phyloP scores from a whole-genome alignment of 768 basidiomycete genomes.

The Suillus decipiens region DNA sequence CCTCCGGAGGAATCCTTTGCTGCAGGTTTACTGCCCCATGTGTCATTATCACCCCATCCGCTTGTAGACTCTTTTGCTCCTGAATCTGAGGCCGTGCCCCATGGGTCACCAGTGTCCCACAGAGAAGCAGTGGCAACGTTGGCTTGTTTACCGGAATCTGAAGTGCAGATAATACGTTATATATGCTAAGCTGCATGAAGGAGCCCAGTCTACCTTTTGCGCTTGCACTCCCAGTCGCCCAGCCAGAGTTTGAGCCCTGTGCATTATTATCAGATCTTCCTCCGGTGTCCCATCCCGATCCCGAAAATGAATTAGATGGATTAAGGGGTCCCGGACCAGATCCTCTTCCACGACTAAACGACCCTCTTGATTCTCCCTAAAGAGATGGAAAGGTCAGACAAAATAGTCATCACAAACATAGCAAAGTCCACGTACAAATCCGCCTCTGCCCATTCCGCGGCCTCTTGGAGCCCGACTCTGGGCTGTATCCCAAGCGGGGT shows the following conservation, averaged over 20 bases:
- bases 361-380: constrained; percentile 16
- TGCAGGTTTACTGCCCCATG: not conserved
- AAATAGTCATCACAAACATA: not conserved
- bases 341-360: constrained; percentile 13
- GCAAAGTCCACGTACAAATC: constrained; percentile 16
- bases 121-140: too few species aligned
- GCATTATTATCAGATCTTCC: not conserved
- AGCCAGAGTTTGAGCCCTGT: not conserved
- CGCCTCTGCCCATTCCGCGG: constrained; percentile 18
- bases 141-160: not conserved
- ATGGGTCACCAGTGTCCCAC: constrained; percentile 8
- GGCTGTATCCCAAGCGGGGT: constrained; percentile 26
- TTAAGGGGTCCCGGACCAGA: not conserved
- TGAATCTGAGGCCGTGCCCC: constrained; percentile 13
- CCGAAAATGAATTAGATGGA: constrained; percentile 1
- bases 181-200: not conserved
- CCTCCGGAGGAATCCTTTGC: too few species aligned
- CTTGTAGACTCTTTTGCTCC: constrained; percentile 8
- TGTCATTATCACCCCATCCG: not conserved
- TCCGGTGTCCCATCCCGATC: constrained; percentile 12
- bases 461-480: constrained; percentile 11
- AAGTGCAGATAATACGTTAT: not conserved
- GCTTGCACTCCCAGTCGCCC: not conserved
- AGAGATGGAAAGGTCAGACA: not conserved
- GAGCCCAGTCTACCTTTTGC: not conserved